These are phyloP conservation scores for Ophiognomonia clavigignenti-juglandacearum DNA, from an alignment of 2,329 filamentous ascomycete genomes.

Conservation along the genomic window DNA sequence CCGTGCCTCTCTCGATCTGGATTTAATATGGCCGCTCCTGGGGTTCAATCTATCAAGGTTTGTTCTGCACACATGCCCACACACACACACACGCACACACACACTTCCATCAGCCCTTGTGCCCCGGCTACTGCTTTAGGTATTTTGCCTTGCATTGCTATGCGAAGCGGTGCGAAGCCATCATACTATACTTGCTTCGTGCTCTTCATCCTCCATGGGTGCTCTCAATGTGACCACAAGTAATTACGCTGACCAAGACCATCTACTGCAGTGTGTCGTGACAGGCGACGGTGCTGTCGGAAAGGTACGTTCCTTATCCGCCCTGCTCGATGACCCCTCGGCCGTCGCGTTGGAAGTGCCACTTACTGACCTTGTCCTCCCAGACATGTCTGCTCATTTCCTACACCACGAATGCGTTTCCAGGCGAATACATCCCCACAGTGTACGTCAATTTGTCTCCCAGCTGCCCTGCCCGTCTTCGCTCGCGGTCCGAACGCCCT, in stretches of 20 bases:
- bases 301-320: constrained; percentile 58
- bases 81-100: too few species aligned
- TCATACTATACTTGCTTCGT: too few species aligned
- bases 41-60: constrained; percentile 91
- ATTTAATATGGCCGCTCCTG: constrained; percentile 71
- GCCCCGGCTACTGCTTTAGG: too few species aligned
- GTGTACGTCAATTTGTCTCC: constrained; percentile 51
- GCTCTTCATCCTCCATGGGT: too few species aligned
- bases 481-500: constrained; percentile 6
- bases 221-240: not conserved
- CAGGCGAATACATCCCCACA: constrained; percentile 99
- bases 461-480: not conserved
- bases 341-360: not conserved
- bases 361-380: constrained; percentile 10
- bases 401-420: constrained; percentile 98
- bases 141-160: too few species aligned
- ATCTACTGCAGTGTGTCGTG: constrained; percentile 74
- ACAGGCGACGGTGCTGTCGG: constrained; percentile 99
- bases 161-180: too few species aligned
- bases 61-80: too few species aligned
- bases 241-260: constrained; percentile 28
- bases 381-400: constrained; percentile 99
- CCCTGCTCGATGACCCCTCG: not conserved
- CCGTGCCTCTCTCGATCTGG: constrained; percentile 7
- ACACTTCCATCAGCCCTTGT: too few species aligned